phyloP scores from a whole-genome alignment of 495 filamentous ascomycete species.

The Bathelium albidoporum region DNA sequence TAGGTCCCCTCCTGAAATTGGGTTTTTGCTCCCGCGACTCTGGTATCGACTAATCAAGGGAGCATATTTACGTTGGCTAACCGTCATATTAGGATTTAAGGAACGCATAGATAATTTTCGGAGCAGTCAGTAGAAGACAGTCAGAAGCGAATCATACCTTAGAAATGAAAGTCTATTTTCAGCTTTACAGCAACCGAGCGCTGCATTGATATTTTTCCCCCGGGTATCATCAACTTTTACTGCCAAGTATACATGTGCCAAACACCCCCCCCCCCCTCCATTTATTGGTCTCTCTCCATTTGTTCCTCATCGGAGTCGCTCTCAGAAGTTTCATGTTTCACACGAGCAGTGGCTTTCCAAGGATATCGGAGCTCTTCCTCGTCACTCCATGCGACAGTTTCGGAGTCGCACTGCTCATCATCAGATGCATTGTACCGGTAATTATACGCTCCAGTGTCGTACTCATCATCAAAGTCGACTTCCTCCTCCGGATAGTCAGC shows the following conservation, averaged over 20 bases:
- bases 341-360: background rate
- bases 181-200: no score
- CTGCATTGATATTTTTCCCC: no score
- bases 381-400: constrained; percentile 33
- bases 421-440: constrained; percentile 40
- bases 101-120: no score
- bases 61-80: no score
- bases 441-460: constrained; percentile 40
- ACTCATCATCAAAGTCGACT: constrained; percentile 47
- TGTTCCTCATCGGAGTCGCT: background rate
- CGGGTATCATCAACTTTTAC: no score
- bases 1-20: background rate
- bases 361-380: constrained; percentile 30
- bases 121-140: no score
- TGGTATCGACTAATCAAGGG: no score
- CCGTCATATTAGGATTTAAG: no score
- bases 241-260: no score
- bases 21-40: no score
- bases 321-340: background rate
- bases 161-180: no score
- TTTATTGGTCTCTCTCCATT: background rate
- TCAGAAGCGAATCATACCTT: no score
- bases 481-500: constrained; percentile 64
- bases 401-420: constrained; percentile 47
- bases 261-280: background rate